Evolutionary conservation across 495 filamentous ascomycete genomes (phyloP).

Genomic region (Cairneyella variabilis): DNA sequence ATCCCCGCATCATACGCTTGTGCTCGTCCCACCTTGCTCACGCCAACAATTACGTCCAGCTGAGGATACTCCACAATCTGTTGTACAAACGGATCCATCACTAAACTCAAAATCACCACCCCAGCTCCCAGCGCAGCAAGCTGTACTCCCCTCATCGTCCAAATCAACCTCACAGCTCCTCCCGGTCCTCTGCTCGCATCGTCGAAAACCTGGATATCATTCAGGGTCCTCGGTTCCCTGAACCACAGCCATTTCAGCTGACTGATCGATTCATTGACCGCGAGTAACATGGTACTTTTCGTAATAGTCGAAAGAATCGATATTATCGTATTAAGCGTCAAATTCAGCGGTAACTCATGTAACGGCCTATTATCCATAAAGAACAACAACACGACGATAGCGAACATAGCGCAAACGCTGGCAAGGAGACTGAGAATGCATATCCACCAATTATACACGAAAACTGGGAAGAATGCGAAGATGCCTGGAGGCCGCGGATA

Average conservation of each 20-base stretch:
- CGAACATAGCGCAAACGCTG: neutral
- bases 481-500: neutral
- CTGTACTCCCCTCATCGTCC: neutral
- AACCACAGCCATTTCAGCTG: constrained; percentile 2
- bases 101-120: neutral
- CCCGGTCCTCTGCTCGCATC: neutral
- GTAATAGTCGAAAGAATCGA: neutral
- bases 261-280: neutral
- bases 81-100: neutral
- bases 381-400: neutral
- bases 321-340: neutral
- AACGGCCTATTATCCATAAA: neutral
- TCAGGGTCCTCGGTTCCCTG: neutral
- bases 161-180: neutral
- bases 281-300: neutral
- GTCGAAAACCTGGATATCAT: neutral
- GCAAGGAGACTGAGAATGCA: neutral
- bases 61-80: neutral
- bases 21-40: neutral
- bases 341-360: neutral
- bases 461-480: neutral
- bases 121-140: neutral
- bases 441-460: neutral
- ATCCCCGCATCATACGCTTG: neutral
- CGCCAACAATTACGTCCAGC: neutral